Base-by-base conservation (phyloP, 768 basidiomycete genomes). In the Imleria badia region DNA sequence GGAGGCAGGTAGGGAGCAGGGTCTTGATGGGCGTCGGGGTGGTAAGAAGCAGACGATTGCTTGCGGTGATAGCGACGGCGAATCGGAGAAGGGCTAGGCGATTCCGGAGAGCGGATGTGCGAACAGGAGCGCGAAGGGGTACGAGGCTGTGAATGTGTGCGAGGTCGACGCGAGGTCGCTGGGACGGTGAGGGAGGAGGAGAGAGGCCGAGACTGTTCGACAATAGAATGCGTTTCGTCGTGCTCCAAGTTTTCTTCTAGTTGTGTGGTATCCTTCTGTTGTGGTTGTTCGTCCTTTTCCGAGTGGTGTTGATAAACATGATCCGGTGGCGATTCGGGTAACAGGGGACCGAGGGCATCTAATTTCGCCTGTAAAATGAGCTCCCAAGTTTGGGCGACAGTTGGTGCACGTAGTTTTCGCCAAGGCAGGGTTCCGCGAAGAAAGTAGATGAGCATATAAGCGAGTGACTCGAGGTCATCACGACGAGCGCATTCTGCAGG, bases 361-460 rank as follows among this genome's bases (percentile, higher is more conserved):
- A 89, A 68, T 66, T 91, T 91, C 34, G 83, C 79, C 60, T 87
- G 86, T 17, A 85, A 80, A 55, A 91, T 91, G 55, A 87, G 75
- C 55, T 89, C 82, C 89, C 89, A 91, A 0, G 89, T 91, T 36
- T 78, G 81, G 7, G 81, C 77, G 13, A 87, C 79, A 12, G 87
- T 81, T 34, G 81, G 73, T 0, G 83, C 89, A 41, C 84, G 82
- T 41, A 89, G 65, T 72, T 85, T 87, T 63, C 86, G 78, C 89
- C 89, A 91, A 1, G 89, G 89, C 3, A 91, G 75, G 0, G 84
- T 85, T 15, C 89, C 88, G 6, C 87, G 84, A 14, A 90, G 71
- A 69, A 91, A 90, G 63, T 91, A 90, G 40, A 90, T 83, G 55
- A 91, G 80, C 86, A 90, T 88, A 72, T 91, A 91, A 0, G 89